Evolutionary conservation across 129 eudicot genomes (phyloP).

Genomic region (Pseudognaphalium luteoalbum): DNA sequence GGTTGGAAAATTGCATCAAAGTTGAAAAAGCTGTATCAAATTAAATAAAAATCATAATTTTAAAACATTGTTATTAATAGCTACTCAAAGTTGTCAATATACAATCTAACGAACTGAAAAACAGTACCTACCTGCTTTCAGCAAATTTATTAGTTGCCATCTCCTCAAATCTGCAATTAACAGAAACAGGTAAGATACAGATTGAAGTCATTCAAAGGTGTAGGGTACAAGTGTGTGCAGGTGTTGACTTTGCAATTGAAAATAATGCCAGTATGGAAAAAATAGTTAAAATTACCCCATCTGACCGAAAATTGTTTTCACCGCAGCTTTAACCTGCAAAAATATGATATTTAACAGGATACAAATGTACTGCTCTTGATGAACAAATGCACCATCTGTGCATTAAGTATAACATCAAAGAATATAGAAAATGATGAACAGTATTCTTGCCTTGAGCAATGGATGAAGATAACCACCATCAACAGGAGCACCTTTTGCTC

Average conservation of each 20-base stretch:
- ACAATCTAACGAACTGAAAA: not conserved
- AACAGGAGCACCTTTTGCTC: conserved; percentile 81
- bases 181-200: conserved; percentile 23
- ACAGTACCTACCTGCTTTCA: conserved; percentile 77
- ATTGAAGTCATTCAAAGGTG: not conserved
- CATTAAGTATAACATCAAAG: not conserved
- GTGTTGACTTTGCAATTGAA: too few relatives aligned
- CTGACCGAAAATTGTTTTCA: conserved; percentile 82
- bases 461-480: conserved; percentile 94
- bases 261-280: conserved; percentile 12
- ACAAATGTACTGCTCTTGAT: conserved; percentile 14
- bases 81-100: not conserved
- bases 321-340: conserved; percentile 66
- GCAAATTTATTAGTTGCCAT: conserved; percentile 94
- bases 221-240: too few relatives aligned
- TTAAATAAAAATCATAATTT: not conserved
- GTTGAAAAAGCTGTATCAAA: conserved; percentile 77
- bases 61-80: not conserved
- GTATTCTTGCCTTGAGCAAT: conserved; percentile 72
- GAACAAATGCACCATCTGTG: conserved; percentile 13
- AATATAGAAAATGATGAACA: conserved; percentile 2
- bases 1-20: conserved; percentile 98
- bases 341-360: conserved; percentile 12
- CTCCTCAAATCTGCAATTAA: conserved; percentile 79
- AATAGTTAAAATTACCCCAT: conserved; percentile 68